These are phyloP conservation scores for Oryza glaberrima DNA, from an alignment of 176 grass and related monocot species.

Conservation along the genomic window DNA sequence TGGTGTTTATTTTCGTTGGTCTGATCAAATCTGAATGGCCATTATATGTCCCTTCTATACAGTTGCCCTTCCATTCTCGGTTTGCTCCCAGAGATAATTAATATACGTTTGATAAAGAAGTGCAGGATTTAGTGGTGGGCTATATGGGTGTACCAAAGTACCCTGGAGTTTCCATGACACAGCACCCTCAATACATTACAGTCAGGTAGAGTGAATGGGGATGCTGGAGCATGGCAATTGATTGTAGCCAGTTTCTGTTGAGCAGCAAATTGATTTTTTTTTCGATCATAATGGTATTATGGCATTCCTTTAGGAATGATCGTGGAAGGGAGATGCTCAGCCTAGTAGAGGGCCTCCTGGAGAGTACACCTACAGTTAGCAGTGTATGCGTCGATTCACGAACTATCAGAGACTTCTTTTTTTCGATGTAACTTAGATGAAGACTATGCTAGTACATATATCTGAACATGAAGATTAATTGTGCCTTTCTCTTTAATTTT, in stretches of 20 bases:
- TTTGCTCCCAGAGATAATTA: background rate
- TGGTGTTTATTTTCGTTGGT: background rate
- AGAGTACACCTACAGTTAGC: constrained; percentile 78
- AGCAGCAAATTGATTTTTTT: background rate
- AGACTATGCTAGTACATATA: background rate
- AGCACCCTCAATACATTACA: constrained; percentile 97
- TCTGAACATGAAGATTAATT: background rate
- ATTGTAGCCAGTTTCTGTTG: constrained; percentile 4
- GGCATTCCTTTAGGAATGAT: constrained; percentile 61
- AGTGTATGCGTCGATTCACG: constrained; percentile 44
- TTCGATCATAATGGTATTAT: background rate
- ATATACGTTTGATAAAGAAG: background rate
- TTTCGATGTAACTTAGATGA: background rate
- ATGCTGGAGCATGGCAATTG: background rate
- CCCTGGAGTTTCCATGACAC: constrained; percentile 78
- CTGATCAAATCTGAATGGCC: background rate
- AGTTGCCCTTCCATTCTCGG: background rate
- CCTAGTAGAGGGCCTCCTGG: constrained; percentile 74
- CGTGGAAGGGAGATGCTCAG: constrained; percentile 85
- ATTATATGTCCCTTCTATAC: background rate
- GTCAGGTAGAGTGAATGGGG: constrained; percentile 59
- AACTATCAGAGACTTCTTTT: background rate
- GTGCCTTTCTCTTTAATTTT: constrained; percentile 11
- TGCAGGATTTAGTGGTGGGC: constrained; percentile 95
- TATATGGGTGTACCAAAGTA: constrained; percentile 99